Evolutionary conservation across 2,329 filamentous ascomycete genomes (phyloP), one percentile per base, ranked within the genome.

Genomic region (Chaetomium sp.): DNA sequence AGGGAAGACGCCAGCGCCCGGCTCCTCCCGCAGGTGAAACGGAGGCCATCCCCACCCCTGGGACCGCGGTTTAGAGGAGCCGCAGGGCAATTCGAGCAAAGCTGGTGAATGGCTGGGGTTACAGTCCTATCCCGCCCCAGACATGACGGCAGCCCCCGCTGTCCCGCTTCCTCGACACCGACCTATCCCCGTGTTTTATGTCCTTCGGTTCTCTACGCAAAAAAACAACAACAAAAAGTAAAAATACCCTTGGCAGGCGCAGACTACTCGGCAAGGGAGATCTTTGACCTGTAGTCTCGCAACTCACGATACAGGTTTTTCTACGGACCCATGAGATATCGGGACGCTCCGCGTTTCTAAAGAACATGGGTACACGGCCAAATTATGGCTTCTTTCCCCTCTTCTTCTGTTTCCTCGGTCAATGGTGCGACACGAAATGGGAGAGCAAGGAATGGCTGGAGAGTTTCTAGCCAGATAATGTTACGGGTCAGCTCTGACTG

Each of bases 1-100:
- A 92, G 80, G 89, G 89, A 58, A 86, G 87, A 35, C 83, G 86
- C 68, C 79, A 77, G 72, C 77, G 75, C 64, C 78, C 75, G 69
- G 75, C 72, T 67, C 74, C 70, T 70, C 75, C 72, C 62, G 71
- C 62, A 62, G 67, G 62, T 70, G 69, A 66, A 65, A 21, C 66
- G 69, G 57, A 68, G 65, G 29, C 69, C 69, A 31, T 65, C 35
- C 62, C 70, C 9, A 67, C 70, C 51, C 74, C 77, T 61, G 78
- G 79, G 65, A 78, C 78, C 57, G 78, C 78, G 62, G 77, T 77
- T 64, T 80, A 79, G 74, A 68, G 59, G 65, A 42, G 58, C 25
- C 60, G 59, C 56, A 65, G 51, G 65, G 50, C 57, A 29, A 35
- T 57, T 23, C 49, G 56, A 54, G 45, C 65, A 29, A 55, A 47